Evolutionary conservation across 2,329 filamentous ascomycete species (phyloP), one percentile per base, ranked within the genome.

Genomic region (Clonostachys rosea): DNA sequence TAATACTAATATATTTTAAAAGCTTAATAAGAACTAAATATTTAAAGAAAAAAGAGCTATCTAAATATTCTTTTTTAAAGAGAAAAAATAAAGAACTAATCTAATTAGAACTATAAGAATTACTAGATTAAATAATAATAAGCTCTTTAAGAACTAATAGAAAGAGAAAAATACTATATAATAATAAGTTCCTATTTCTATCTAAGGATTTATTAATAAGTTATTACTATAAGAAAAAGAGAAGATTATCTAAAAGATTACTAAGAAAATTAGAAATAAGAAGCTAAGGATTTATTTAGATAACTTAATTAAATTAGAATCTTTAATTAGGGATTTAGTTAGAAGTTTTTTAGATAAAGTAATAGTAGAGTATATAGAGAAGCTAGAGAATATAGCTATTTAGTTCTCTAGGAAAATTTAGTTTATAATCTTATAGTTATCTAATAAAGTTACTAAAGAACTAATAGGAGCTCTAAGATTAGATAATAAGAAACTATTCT

Each of bases 401-500:
- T 39, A 39, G 6, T 39, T 39, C 9, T 30, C 9, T 39, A 39
- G 9, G 6, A 39, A 39, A 11, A 13, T 16, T 39, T 2, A 39
- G 7, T 24, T 24, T 24, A 24, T 24, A 24, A 24, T 24, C 2
- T 6, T 39, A 39, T 46, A 37, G 1, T 39, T 34, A 13, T 45
- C 16, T 14, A 42, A 36, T 30, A 40, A 42, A 24, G 42, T 34
- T 43, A 50, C 24, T 40, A 42, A 39, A 24, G 20, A 11, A 18
- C 36, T 36, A 14, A 14, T 35, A 50, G 14, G 41, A 43, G 14
- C 17, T 43, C 42, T 35, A 44, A 34, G 4, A 43, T 24, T 36
- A 47, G 54, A 47, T 49, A 53, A 20, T 53, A 53, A 24, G 7
- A 8, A 39, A 24, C 34, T 24, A 24, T 24, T 24, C 7, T 24